Evolutionary conservation across 768 basidiomycete genomes (phyloP).

Genomic region (Lactifluus hygrophoroides): DNA sequence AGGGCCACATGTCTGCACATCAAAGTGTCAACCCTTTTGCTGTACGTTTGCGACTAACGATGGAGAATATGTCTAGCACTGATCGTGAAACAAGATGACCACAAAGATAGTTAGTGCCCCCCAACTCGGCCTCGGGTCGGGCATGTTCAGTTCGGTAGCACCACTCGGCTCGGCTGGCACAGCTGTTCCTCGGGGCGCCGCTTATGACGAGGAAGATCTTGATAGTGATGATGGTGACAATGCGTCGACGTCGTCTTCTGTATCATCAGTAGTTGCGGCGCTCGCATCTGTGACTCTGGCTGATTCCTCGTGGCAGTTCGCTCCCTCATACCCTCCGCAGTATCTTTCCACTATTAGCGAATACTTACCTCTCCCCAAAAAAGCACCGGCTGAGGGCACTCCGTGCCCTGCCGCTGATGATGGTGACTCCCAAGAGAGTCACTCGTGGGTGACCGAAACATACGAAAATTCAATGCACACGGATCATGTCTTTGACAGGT

Average conservation of each 20-base stretch:
- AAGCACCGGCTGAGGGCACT: slow-evolving; percentile 29
- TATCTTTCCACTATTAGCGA: slow-evolving; percentile 73
- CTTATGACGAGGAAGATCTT: not conserved
- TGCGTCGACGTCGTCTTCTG: slow-evolving; percentile 29
- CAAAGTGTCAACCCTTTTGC: slow-evolving; percentile 60
- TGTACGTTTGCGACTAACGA: slow-evolving; percentile 32
- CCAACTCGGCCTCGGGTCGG: slow-evolving; percentile 52
- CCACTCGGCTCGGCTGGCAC: not conserved
- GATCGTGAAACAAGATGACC: slow-evolving; percentile 6
- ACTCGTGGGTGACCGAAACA: slow-evolving; percentile 56
- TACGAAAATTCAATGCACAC: slow-evolving; percentile 76
- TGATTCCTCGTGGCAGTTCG: slow-evolving; percentile 58
- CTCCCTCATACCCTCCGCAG: slow-evolving; percentile 56
- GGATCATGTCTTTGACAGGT: slow-evolving; percentile 82
- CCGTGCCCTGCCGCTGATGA: slow-evolving; percentile 37
- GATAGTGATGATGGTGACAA: slow-evolving; percentile 26
- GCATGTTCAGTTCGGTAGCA: slow-evolving; percentile 45
- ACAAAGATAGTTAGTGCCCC: slow-evolving; percentile 22
- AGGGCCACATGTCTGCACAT: slow-evolving; percentile 25
- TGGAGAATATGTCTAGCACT: not conserved
- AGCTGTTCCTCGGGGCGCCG: not conserved
- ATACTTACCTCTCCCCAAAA: slow-evolving; percentile 52
- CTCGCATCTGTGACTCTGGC: slow-evolving; percentile 45
- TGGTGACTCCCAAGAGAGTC: slow-evolving; percentile 35
- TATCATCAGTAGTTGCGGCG: slow-evolving; percentile 42